These are phyloP conservation scores for Lenwebbia sp. DNA, from an alignment of 345 rosid genomes.

Conservation along the genomic window DNA sequence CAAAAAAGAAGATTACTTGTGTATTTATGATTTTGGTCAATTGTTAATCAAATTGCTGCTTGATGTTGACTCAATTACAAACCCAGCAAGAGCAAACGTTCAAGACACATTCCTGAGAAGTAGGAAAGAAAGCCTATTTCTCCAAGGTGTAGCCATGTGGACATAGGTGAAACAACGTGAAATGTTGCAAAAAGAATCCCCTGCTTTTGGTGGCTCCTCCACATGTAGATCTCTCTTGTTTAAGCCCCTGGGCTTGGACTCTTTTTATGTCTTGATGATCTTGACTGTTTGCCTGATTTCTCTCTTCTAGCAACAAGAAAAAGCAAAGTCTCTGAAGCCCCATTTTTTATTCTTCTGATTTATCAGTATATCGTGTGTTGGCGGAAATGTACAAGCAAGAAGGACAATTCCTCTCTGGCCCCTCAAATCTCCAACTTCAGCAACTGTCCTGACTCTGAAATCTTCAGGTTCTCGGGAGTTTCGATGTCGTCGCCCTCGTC, in stretches of 20 bases:
- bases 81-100: not conserved
- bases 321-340: not conserved
- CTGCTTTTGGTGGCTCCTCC: not conserved
- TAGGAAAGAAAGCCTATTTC: not conserved
- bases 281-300: not conserved
- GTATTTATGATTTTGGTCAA: not conserved
- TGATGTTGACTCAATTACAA: not conserved
- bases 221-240: not conserved
- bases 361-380: not conserved
- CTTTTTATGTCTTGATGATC: not conserved
- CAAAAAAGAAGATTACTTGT: not conserved
- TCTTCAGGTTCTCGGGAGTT: not conserved
- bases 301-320: not conserved
- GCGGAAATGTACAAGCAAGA: not conserved
- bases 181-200: not conserved
- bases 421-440: not conserved
- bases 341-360: not conserved
- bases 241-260: not conserved
- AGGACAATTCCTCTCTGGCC: not conserved
- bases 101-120: not conserved
- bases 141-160: not conserved
- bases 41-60: not conserved
- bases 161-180: not conserved
- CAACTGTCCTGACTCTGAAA: not conserved
- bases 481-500: constrained; percentile 2